These are phyloP conservation scores for Fusarium sp. DNA, from an alignment of 2,329 filamentous ascomycete species.

Conservation along the genomic window DNA sequence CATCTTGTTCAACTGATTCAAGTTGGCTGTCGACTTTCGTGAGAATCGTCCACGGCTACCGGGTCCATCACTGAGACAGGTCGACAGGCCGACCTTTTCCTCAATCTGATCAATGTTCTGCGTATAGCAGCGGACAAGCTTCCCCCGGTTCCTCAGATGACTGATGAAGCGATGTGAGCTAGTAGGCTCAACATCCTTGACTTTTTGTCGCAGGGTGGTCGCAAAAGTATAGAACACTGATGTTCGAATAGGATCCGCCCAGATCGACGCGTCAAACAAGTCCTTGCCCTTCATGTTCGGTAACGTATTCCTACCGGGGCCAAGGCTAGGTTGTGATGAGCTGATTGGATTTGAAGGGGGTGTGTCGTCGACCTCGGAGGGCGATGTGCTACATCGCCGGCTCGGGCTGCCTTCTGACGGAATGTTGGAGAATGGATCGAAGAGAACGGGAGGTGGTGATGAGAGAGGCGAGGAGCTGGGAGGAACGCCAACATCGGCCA, in stretches of 20 bases:
- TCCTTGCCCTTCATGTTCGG: slow-evolving; percentile 78
- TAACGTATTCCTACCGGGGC: slow-evolving; percentile 51
- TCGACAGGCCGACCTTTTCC: slow-evolving; percentile 75
- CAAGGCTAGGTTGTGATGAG: slow-evolving; percentile 53
- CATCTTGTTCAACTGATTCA: slow-evolving; percentile 52
- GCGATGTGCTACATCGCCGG: slow-evolving; percentile 53
- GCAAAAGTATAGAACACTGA: slow-evolving; percentile 80
- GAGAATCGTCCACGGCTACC: slow-evolving; percentile 72
- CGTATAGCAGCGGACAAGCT: slow-evolving; percentile 78
- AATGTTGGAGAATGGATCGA: slow-evolving; percentile 61
- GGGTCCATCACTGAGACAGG: slow-evolving; percentile 70
- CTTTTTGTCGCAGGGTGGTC: slow-evolving; percentile 73
- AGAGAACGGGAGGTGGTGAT: slow-evolving; percentile 65
- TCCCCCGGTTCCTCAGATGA: slow-evolving; percentile 73
- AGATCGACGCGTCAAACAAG: slow-evolving; percentile 77
- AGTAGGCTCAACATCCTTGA: slow-evolving; percentile 72
- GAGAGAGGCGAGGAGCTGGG: slow-evolving; percentile 67
- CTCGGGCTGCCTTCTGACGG: slow-evolving; percentile 53
- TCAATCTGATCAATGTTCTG: slow-evolving; percentile 83
- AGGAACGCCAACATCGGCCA: slow-evolving; percentile 39
- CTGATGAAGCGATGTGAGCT: slow-evolving; percentile 77
- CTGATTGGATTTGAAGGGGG: slow-evolving; percentile 55
- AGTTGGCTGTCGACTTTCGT: slow-evolving; percentile 56
- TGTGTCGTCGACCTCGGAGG: slow-evolving; percentile 60
- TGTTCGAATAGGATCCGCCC: slow-evolving; percentile 75